Evolutionary conservation across 2,329 filamentous ascomycete genomes (phyloP), one percentile per base, ranked within the genome.

Genomic region (Colletotrichum musicola): DNA sequence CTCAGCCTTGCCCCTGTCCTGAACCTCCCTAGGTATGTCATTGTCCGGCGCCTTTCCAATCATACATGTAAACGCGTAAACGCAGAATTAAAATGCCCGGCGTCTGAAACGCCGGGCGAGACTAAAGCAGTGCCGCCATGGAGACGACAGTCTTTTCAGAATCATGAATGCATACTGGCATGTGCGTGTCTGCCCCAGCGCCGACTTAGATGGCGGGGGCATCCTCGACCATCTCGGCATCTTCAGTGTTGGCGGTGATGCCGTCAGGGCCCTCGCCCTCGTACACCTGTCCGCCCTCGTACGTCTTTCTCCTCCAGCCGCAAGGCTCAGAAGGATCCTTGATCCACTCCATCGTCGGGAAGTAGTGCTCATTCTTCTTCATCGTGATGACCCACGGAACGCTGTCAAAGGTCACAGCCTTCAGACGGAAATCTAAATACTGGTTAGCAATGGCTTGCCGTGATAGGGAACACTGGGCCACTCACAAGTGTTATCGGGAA

Each of bases 361-460:
- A 92, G 79, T 99, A 99, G 81, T 99, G 96, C 78, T 99, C 95
- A 74, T 98, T 98, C 88, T 98, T 98, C 90, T 99, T 99, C 93
- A 99, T 97, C 9, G 96, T 99, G 46, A 97, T 93, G n/a, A 99
- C 94, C 94, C 96, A 99, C 4, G 95, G 95, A 10, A 99, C 94
- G 75, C 97, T 97, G 79, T 99, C 96, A 76, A 99, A 99, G 0
- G 96, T 98, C 79, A 98, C 94, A n/a, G 96, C 94, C 79, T 95
- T 95, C 61, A 99, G 86, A 18, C 96, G 91, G 89, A 99, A 99
- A 81, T 99, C 90, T 92, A 65, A 14, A 22, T 38, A n/a, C 44
- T 12, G 25, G 62, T 74, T 70, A 77, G 75, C 22, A 50, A 42
- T 14, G 22, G 4, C 13, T 4, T 18, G 6, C 25, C 4, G 6